Evolutionary conservation across 495 filamentous ascomycete species (phyloP), one percentile per base, ranked within the genome.

Genomic region (Ascobolus immersus): DNA sequence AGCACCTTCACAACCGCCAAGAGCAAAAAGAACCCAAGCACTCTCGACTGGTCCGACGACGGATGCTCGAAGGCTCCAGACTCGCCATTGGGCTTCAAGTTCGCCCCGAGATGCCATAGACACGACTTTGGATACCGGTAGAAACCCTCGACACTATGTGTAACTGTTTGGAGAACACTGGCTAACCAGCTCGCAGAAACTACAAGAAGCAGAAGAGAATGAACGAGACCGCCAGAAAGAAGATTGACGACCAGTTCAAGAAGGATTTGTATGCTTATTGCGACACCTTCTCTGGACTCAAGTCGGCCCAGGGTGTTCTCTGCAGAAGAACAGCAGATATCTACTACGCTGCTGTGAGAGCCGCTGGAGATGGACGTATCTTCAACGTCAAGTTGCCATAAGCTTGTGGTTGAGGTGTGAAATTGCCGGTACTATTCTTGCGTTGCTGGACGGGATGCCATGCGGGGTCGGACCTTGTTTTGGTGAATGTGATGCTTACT

Each of bases 101-200:
- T 14, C 31, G 8, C 28, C 27, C 15, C 19, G 4, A 20, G 20
- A 3, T 25, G 9, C 22, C 25, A 58, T 24, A 50, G 60, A 12
- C 60, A 63, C 38, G 60, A 63, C 29, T 63, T 63, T 29, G 60
- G 57, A 0, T 63, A 60, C 37, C n/a, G n/a, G n/a, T n/a, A n/a
- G n/a, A n/a, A n/a, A n/a, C n/a, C n/a, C n/a, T n/a, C n/a, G n/a
- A n/a, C n/a, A n/a, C n/a, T n/a, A n/a, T n/a, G n/a, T n/a, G n/a
- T n/a, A n/a, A n/a, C n/a, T n/a, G n/a, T n/a, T n/a, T n/a, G n/a
- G n/a, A n/a, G n/a, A n/a, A n/a, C n/a, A n/a, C n/a, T n/a, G n/a
- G n/a, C n/a, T n/a, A n/a, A n/a, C n/a, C n/a, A n/a, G n/a, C n/a
- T n/a, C n/a, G n/a, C n/a, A 40, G 47, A 4, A 63, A 61, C 39